Evolutionary conservation across 768 basidiomycete genomes (phyloP), one percentile per base, ranked within the genome.

Genomic region (Tylopilus plumbeoviolaceoides): DNA sequence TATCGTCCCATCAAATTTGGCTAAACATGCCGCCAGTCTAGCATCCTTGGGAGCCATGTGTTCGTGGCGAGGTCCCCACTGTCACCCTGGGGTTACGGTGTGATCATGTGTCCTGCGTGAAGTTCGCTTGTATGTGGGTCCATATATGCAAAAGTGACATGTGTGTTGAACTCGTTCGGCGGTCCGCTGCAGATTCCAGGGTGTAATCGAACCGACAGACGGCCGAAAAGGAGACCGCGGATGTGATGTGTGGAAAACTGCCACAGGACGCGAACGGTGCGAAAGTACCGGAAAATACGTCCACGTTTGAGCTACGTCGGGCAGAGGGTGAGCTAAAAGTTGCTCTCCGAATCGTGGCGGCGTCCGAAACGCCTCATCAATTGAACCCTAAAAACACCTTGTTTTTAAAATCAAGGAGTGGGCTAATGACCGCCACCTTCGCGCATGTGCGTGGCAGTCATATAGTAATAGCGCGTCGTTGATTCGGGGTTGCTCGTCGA

Each of bases 391-490:
- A 21, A 20, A 21, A 20, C 5, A 40, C 31, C 38, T 55, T 35
- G 27, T 40, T 28, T 48, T 30, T 2, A 17, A 36, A 36, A 36
- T 36, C 25, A 43, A 49, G 20, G 33, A 40, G 41, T 38, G 39
- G 5, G 25, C 48, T 58, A 47, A 54, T 54, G 50, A 54, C 56
- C 50, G 60, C 50, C 51, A 28, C 48, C 51, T 54, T 58, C 46
- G 47, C 23, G 56, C 44, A 47, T 36, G 44, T n/a, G 41, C 12
- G 44, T 9, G 33, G 59, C 44, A 50, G 53, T 38, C 28, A 21
- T 49, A 55, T 48, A 47, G 45, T 49, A 28, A 44, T 44, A 23
- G n/a, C 39, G 41, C 39, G 28, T 44, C 17, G 21, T 38, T 38
- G 38, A 38, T 18, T 38, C 35, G 35, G 31, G 35, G 23, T 23